Evolutionary conservation across 352 stramenopile genomes (phyloP), one percentile per base, ranked within the genome.

Genomic region (Phytophthora vignae): DNA sequence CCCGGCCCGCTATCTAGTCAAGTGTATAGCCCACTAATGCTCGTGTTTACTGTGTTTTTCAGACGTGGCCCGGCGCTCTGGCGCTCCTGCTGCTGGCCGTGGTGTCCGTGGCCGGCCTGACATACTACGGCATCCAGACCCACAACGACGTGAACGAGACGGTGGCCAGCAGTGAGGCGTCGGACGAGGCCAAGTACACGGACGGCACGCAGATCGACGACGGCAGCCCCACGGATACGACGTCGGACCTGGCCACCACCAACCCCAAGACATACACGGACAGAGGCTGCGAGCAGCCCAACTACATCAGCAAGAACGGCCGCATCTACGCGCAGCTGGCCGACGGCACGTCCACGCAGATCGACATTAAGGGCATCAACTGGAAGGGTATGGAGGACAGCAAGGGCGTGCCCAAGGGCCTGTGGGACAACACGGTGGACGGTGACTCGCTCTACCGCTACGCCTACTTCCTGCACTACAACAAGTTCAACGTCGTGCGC

Each of bases 361-460:
- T 96, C 19, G 83, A 92, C 64, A 90, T 96, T 65, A 96, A 96
- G 74, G 89, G 89, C 54, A 75, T 95, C 55, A 96, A 94, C 78
- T 96, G 89, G 89, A 81, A 92, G 40, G 89, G 89, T 52, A 93
- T 95, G 86, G 69, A 96, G 73, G 79, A 88, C 76, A 78, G 55
- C 38, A 85, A 89, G 50, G 84, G 85, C 54, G 82, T 95, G 22
- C 83, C 84, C 36, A 90, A 90, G 61, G 89, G 89, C 3, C 71
- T 96, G 2, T 96, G 89, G 89, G 89, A 96, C 66, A 90, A 85
- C 76, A 81, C 82, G n/a, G 81, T 88, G 52, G 84, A 94, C 36
- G 89, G 89, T 50, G 87, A 88, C 38, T 91, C 89, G 50, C 54
- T 96, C 44, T 96, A 96, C 74, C 88, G 85, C 14, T 78, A 92